Evolutionary conservation across 2,329 filamentous ascomycete species (phyloP).

Genomic region (Fonsecaea erecta): DNA sequence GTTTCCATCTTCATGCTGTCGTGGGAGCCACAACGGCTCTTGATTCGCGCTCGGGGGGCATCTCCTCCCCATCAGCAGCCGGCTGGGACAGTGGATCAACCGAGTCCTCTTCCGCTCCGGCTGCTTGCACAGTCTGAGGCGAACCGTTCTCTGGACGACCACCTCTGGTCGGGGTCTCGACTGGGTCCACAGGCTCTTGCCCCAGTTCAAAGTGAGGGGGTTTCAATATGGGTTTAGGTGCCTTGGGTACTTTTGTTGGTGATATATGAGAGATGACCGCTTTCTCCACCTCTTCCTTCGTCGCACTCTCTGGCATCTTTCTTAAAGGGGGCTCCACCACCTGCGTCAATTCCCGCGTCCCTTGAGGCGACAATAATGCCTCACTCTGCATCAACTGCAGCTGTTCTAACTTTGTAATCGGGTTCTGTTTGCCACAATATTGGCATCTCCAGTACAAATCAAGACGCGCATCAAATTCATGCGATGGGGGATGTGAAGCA

Average conservation of each 20-base stretch:
- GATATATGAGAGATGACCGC: slow-evolving; percentile 28
- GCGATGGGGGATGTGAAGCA: slow-evolving; percentile 31
- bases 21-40: slow-evolving; percentile 2
- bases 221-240: slow-evolving; percentile 37
- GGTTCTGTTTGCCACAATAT: slow-evolving; percentile 64
- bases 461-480: slow-evolving; percentile 30
- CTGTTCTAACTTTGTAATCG: slow-evolving; percentile 70
- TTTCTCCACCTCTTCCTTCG: slow-evolving; percentile 31
- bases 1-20: slow-evolving; percentile 1
- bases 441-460: slow-evolving; percentile 42
- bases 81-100: background rate
- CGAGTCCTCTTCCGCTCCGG: background rate
- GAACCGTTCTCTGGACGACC: background rate
- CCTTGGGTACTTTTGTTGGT: slow-evolving; percentile 26
- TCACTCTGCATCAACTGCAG: slow-evolving; percentile 70
- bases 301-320: slow-evolving; percentile 38
- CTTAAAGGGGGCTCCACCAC: slow-evolving; percentile 35
- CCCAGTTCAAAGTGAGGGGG: slow-evolving; percentile 36
- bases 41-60: background rate
- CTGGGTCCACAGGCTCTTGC: slow-evolving; percentile 9
- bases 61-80: background rate
- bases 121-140: background rate
- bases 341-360: slow-evolving; percentile 23
- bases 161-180: background rate
- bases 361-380: slow-evolving; percentile 52